phyloP scores from a whole-genome alignment of 495 filamentous ascomycete genomes.

The Annulohypoxylon bovei region DNA sequence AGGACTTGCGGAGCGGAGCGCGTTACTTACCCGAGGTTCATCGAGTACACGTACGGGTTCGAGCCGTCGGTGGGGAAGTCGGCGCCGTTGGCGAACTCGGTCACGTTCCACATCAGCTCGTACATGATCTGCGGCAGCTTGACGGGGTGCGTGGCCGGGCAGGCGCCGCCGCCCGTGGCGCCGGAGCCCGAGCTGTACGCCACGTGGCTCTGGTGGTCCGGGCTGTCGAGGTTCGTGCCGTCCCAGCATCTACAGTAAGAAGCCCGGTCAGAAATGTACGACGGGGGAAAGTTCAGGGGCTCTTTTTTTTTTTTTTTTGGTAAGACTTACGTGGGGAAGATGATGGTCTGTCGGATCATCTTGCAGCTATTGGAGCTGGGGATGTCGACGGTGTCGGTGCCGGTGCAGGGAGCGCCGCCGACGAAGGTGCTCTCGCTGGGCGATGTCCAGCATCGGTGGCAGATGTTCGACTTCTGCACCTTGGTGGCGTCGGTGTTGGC shows the following conservation, averaged over 20 bases:
- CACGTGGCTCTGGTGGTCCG: constrained; percentile 72
- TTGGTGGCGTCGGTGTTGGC: constrained; percentile 59
- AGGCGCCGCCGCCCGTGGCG: constrained; percentile 64
- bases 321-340: constrained; percentile 64
- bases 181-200: constrained; percentile 62
- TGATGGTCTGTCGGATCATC: constrained; percentile 68
- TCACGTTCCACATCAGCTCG: constrained; percentile 72
- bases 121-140: constrained; percentile 75
- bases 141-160: constrained; percentile 69
- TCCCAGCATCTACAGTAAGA: constrained; percentile 57
- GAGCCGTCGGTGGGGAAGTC: constrained; percentile 64
- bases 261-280: constrained; percentile 27
- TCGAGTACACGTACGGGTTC: constrained; percentile 65
- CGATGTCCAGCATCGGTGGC: constrained; percentile 65
- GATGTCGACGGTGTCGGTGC: constrained; percentile 65
- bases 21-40: constrained; percentile 60
- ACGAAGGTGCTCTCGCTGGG: constrained; percentile 57
- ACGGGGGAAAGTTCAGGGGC: background rate
- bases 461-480: constrained; percentile 63
- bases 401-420: constrained; percentile 58
- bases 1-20: background rate
- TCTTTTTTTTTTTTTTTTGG: too few relatives aligned
- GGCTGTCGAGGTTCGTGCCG: constrained; percentile 65
- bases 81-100: constrained; percentile 61
- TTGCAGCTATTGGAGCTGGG: constrained; percentile 61